Conservation (phyloP, 441 rosid genomes). For the Erodium moschatum region DNA sequence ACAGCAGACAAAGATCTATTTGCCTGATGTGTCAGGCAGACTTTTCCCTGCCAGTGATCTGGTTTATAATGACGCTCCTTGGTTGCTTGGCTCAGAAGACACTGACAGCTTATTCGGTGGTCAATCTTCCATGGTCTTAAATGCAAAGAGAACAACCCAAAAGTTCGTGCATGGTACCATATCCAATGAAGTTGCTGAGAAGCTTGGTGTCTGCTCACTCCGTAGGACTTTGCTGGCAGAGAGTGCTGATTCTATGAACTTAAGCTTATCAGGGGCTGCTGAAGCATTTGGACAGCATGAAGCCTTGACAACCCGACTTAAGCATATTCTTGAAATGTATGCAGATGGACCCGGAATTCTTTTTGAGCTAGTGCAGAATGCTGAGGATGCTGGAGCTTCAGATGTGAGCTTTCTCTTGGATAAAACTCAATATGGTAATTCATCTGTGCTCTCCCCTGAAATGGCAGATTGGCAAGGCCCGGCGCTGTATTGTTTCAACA, state of each 20-base stretch:
- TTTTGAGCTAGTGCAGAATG: conserved; percentile 93
- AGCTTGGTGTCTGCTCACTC: conserved; percentile 93
- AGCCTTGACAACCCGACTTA: conserved; percentile 92
- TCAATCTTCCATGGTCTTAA: conserved; percentile 47
- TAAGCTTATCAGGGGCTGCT: conserved; percentile 90
- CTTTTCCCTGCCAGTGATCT: conserved; percentile 69
- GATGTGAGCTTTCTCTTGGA: conserved; percentile 90
- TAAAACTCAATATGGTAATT: conserved; percentile 90
- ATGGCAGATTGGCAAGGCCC: conserved; percentile 99
- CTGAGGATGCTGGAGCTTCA: conserved; percentile 98
- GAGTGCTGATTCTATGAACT: conserved; percentile 97
- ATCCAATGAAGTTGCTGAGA: conserved; percentile 95
- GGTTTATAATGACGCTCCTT: conserved; percentile 96
- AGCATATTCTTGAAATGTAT: conserved; percentile 98
- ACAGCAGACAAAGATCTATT: conserved; percentile 51
- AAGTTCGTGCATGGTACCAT: conserved; percentile 87
- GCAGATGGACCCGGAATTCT: conserved; percentile 99
- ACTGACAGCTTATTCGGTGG: conserved; percentile 44
- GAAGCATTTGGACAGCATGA: conserved; percentile 99
- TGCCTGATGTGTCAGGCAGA: conserved; percentile 84
- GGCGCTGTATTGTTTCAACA: conserved; percentile 91
- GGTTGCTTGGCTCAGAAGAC: conserved; percentile 79
- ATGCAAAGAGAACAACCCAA: conserved; percentile 61
- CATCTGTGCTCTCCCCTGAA: conserved; percentile 97
- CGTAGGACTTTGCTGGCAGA: conserved; percentile 94